Evolutionary conservation across 2,329 filamentous ascomycete genomes (phyloP).

Genomic region (Aspergillus sp.): DNA sequence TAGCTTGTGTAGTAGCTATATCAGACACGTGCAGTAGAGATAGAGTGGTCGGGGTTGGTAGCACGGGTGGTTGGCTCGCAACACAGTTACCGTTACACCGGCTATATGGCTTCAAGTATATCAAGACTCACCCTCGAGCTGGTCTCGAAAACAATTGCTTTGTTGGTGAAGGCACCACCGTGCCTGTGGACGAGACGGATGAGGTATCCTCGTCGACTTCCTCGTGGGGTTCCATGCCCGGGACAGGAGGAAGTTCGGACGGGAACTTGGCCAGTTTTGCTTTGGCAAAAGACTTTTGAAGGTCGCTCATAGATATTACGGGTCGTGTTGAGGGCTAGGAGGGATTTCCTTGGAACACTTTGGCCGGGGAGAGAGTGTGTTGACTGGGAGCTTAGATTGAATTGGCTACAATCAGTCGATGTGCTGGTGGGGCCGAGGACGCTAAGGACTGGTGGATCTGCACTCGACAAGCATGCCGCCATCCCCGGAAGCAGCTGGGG

Average conservation of each 20-base stretch:
- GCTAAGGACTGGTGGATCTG: neutral
- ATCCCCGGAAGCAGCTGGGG: neutral
- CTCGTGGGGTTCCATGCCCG: constrained; percentile 36
- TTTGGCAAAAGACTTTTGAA: constrained; percentile 77
- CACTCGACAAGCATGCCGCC: neutral
- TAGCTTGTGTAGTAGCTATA: constrained; percentile 5
- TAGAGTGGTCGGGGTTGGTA: neutral
- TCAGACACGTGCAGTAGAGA: neutral
- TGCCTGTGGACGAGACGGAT: constrained; percentile 89
- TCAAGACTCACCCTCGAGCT: constrained; percentile 56
- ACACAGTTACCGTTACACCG: neutral
- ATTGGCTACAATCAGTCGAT: neutral
- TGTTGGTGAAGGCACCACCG: constrained; percentile 76
- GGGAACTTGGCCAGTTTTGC: constrained; percentile 66
- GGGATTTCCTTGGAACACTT: neutral
- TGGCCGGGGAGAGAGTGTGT: neutral
- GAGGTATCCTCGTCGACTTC: constrained; percentile 63
- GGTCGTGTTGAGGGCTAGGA: neutral
- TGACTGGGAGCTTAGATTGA: neutral
- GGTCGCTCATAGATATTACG: constrained; percentile 66
- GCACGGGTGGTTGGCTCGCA: neutral
- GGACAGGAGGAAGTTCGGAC: constrained; percentile 51
- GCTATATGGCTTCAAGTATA: neutral
- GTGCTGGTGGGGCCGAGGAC: neutral
- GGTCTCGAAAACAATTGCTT: constrained; percentile 72